phyloP scores from a whole-genome alignment of 495 filamentous ascomycete genomes.

The Aspergillus saccharolyticus region DNA sequence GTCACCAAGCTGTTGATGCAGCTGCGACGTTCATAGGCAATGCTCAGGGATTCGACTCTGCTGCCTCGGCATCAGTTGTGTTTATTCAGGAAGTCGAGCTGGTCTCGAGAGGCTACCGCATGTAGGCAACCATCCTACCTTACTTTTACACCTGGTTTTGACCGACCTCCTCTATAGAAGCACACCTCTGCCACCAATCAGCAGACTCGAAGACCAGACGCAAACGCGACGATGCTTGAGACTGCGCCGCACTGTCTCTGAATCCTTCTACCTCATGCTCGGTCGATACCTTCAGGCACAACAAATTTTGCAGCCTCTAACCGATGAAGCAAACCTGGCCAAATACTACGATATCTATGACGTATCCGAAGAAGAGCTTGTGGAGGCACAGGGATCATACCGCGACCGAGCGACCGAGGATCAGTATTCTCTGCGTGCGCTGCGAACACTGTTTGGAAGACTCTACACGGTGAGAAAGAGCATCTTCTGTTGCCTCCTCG shows the following conservation, averaged over 20 bases:
- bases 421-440: slow-evolving; percentile 67
- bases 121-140: slow-evolving; percentile 52
- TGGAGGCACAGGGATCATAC: slow-evolving; percentile 58
- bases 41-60: slow-evolving; percentile 78
- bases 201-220: slow-evolving; percentile 69
- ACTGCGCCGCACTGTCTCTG: slow-evolving; percentile 68
- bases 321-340: slow-evolving; percentile 73
- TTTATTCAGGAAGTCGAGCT: slow-evolving; percentile 96
- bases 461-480: slow-evolving; percentile 76
- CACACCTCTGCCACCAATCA: slow-evolving; percentile 78
- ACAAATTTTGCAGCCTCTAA: slow-evolving; percentile 60
- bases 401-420: slow-evolving; percentile 62
- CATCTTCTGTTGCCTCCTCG: slow-evolving; percentile 78
- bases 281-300: slow-evolving; percentile 64
- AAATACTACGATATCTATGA: slow-evolving; percentile 93
- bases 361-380: slow-evolving; percentile 71
- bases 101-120: slow-evolving; percentile 86
- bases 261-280: slow-evolving; percentile 63
- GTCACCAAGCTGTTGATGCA: slow-evolving; percentile 69
- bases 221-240: slow-evolving; percentile 74
- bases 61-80: slow-evolving; percentile 71
- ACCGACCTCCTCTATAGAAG: slow-evolving; percentile 53
- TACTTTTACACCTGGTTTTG: not conserved
- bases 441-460: slow-evolving; percentile 74
- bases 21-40: slow-evolving; percentile 68